Conservation (phyloP, 345 rosid genomes). For the Melaleuca alternifolia region DNA sequence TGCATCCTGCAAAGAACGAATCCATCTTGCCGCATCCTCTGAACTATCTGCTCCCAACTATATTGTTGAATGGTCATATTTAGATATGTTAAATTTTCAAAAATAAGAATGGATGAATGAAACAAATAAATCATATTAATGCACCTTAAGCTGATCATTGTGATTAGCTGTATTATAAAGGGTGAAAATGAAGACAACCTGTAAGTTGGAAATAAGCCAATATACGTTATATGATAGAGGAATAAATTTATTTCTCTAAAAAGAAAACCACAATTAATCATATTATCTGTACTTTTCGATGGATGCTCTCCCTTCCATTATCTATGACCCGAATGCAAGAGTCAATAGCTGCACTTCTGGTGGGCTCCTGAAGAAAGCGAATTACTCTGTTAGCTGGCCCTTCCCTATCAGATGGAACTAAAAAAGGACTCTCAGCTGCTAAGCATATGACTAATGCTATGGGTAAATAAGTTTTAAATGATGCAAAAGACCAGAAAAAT, state of each 20-base stretch:
- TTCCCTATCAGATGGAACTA: neutral
- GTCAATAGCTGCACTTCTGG: conserved; percentile 61
- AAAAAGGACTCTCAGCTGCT: neutral
- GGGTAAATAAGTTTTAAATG: neutral
- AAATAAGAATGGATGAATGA: neutral
- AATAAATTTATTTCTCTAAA: neutral
- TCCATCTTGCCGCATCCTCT: conserved; percentile 95
- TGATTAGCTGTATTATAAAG: conserved; percentile 61
- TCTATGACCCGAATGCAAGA: conserved; percentile 74
- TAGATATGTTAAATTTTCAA: neutral
- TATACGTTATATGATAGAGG: neutral
- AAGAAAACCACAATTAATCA: neutral
- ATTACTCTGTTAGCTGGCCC: neutral
- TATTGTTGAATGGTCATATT: neutral
- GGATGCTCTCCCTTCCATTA: conserved; percentile 82
- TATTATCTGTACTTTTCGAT: conserved; percentile 47
- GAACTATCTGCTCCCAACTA: conserved; percentile 93
- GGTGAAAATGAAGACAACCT: conserved; percentile 83
- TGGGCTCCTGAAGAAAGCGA: conserved; percentile 45
- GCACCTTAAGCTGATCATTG: conserved; percentile 75
- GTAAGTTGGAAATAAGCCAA: conserved; percentile 14
- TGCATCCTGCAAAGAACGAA: conserved; percentile 52
- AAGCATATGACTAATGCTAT: neutral
- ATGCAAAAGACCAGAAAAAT: neutral
- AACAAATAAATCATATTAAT: neutral